These are phyloP conservation scores for Candida sp. DNA, from an alignment of 1,139 yeast genomes.

Conservation along the genomic window DNA sequence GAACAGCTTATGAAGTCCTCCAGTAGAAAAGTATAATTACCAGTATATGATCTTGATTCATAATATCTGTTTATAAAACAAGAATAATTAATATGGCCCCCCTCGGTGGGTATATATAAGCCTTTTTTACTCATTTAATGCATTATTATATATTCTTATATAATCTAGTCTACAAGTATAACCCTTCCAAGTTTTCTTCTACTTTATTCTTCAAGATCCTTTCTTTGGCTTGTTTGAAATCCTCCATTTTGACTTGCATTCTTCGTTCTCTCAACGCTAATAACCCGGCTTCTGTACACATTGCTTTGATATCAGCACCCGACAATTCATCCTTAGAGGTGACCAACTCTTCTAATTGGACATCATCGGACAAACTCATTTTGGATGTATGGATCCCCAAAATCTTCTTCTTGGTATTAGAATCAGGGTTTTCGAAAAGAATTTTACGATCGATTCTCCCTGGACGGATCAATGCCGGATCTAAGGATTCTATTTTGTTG, in stretches of 20 bases:
- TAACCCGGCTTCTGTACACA: constrained; percentile 97
- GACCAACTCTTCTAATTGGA: constrained; percentile 85
- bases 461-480: constrained; percentile 97
- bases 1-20: no score
- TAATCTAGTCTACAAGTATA: constrained; percentile 55
- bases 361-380: constrained; percentile 88
- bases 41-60: no score
- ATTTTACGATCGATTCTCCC: constrained; percentile 99
- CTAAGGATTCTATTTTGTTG: constrained; percentile 90
- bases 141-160: neutral
- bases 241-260: constrained; percentile 97
- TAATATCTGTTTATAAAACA: no score
- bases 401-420: constrained; percentile 90
- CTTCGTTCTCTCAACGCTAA: constrained; percentile 96
- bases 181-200: constrained; percentile 94
- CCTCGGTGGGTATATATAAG: no score
- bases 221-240: constrained; percentile 93
- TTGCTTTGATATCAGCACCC: constrained; percentile 98
- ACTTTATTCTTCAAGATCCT: constrained; percentile 97
- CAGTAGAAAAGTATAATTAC: no score
- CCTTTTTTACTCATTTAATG: neutral
- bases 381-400: constrained; percentile 90
- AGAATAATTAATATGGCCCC: no score
- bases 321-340: constrained; percentile 92
- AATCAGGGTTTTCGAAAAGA: constrained; percentile 93